A percentile compares a stretch with the other conserved stretches of the same genome.
Evolutionary conservation across 345 rosid genomes (phyloP).

Genomic region (Populus deltoides): DNA sequence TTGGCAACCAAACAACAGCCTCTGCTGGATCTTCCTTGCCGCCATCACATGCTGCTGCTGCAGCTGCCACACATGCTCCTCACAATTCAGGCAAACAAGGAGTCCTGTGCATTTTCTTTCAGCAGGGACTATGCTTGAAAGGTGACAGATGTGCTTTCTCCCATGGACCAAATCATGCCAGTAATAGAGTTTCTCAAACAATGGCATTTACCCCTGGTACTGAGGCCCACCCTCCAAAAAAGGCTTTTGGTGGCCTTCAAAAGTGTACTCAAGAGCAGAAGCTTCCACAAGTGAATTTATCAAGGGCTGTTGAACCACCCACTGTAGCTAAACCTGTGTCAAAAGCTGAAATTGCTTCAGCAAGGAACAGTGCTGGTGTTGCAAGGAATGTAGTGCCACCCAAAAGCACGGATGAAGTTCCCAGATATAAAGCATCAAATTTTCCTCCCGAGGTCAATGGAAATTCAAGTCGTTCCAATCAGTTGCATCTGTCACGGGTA

Average conservation of each 20-base stretch:
- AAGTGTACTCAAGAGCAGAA: slow-evolving; percentile 38
- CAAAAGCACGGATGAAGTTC: slow-evolving; percentile 34
- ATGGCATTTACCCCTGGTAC: slow-evolving; percentile 23
- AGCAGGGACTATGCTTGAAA: slow-evolving; percentile 75
- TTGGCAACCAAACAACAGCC: slow-evolving; percentile 56
- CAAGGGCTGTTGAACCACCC: slow-evolving; percentile 30
- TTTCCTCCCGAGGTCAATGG: slow-evolving; percentile 38
- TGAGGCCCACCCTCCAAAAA: slow-evolving; percentile 39
- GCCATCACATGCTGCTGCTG: slow-evolving; percentile 15
- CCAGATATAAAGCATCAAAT: slow-evolving; percentile 33
- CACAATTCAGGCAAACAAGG: slow-evolving; percentile 49
- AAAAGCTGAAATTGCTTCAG: slow-evolving; percentile 28
- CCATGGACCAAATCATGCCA: slow-evolving; percentile 53
- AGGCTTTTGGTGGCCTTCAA: slow-evolving; percentile 33
- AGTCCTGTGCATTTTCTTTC: slow-evolving; percentile 78
- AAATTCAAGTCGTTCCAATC: slow-evolving; percentile 35
- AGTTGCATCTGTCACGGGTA: slow-evolving; percentile 42
- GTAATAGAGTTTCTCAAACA: slow-evolving; percentile 39
- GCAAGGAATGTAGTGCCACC: slow-evolving; percentile 36
- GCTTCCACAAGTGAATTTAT: slow-evolving; percentile 26
- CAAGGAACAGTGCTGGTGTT: slow-evolving; percentile 30
- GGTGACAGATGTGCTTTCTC: slow-evolving; percentile 82
- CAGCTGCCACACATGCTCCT: slow-evolving; percentile 29
- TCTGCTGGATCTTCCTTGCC: slow-evolving; percentile 47
- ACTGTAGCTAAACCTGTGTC: slow-evolving; percentile 34